Base-by-base conservation (phyloP, 352 stramenopile species). In the Globisporangium spiculum region DNA sequence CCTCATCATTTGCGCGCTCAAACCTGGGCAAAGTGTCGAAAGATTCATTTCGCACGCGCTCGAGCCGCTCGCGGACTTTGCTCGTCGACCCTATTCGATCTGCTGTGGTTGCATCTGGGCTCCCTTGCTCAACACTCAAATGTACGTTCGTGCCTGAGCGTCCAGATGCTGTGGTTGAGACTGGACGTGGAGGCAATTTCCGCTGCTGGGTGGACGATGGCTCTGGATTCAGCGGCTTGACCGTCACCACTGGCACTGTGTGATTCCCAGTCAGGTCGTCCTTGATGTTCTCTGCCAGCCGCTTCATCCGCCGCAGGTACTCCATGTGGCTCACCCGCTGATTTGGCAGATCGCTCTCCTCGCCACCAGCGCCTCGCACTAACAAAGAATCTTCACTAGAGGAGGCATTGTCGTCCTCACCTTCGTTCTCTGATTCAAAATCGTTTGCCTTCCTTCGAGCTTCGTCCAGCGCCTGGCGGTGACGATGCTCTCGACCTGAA, bases 251-350 rank as follows among this genome's bases (percentile, higher is more conserved):
- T 16, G 12, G 24, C 3, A 34, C 34, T 8, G 60, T 2, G 0
- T n/a, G 6, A 8, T 34, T 26, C 24, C 72, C 76, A 52, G 68
- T 68, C 3, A 92, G 59, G 57, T 90, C 84, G 24, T 88, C 74
- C 16, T 84, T 83, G 36, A 92, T 92, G 34, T 64, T 90, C 52
- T 92, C 80, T 14, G 80, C 80, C 2, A 92, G 67, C 46, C 80
- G 77, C 57, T 84, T 89, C 84, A 92, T 90, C 36, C 78, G 71
- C 24, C 81, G 76, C 60, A 92, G 61, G 61, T 91, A 92, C 57
- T 87, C 82, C 80, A 92, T 78, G 67, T 92, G 84, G 58, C 80
- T 76, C 24, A 89, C 73, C 3, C 84, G 81, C 27, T 89, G 79
- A 18, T 73, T 55, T 63, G 84, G 82, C 30, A 90, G 30, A 14